Evolutionary conservation across 148 eudicot genomes (phyloP).

Genomic region (Cornus controversa): DNA sequence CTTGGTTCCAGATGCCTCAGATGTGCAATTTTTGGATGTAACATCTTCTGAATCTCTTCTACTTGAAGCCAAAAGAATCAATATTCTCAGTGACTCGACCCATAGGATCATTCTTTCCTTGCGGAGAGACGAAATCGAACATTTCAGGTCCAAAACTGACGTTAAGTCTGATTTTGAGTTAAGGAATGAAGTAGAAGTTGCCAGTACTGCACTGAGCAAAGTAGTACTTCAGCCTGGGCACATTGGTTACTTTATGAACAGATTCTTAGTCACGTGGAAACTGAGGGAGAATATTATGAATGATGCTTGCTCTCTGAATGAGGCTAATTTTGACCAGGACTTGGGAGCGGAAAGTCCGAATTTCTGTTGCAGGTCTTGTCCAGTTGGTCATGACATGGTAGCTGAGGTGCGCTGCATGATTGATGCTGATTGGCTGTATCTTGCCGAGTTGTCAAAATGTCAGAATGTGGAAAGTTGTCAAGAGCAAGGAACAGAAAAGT

Average conservation of each 20-base stretch:
- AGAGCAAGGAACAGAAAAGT: conserved; percentile 11
- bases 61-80: conserved; percentile 52
- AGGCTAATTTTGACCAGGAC: background rate
- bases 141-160: conserved; percentile 42
- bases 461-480: conserved; percentile 17
- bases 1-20: conserved; percentile 35
- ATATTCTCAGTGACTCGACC: conserved; percentile 62
- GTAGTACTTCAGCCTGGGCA: conserved; percentile 46
- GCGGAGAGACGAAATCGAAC: conserved; percentile 52
- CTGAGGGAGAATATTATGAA: conserved; percentile 14
- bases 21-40: conserved; percentile 44
- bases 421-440: conserved; percentile 88
- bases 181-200: conserved; percentile 20
- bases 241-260: conserved; percentile 67
- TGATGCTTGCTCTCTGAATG: conserved; percentile 15
- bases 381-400: conserved; percentile 26
- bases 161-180: conserved; percentile 19
- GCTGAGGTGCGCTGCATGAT: conserved; percentile 71
- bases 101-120: conserved; percentile 43
- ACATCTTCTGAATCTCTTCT: conserved; percentile 49
- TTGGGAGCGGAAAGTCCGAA: conserved; percentile 12
- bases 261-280: conserved; percentile 64
- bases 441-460: conserved; percentile 50
- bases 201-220: conserved; percentile 8
- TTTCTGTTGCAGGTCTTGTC: conserved; percentile 40